Evolutionary conservation across 805 yeast species (phyloP).

Genomic region (Pichia membranifaciens): DNA sequence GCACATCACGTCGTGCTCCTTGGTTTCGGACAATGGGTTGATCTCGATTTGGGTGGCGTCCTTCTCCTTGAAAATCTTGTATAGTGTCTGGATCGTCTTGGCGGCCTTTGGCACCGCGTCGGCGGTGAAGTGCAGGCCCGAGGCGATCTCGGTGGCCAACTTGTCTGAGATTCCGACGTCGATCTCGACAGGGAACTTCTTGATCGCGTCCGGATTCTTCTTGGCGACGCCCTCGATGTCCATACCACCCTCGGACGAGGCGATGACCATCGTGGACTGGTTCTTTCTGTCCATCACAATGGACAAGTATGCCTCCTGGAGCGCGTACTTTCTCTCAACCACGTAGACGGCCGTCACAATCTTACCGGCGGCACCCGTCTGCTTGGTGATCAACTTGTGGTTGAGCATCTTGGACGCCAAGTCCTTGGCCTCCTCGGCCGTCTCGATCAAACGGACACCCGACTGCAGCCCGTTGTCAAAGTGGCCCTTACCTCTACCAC

Average conservation of each 20-base stretch:
- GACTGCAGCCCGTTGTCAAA: slow-evolving; percentile 94
- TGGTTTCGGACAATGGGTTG: slow-evolving; percentile 94
- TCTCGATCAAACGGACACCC: slow-evolving; percentile 85
- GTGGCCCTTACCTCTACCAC: slow-evolving; percentile 99
- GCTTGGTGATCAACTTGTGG: slow-evolving; percentile 94
- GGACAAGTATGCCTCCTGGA: slow-evolving; percentile 93
- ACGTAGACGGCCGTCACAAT: slow-evolving; percentile 93
- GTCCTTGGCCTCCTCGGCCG: slow-evolving; percentile 81
- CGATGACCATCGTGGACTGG: slow-evolving; percentile 88
- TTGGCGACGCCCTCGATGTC: slow-evolving; percentile 98
- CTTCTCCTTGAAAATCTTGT: slow-evolving; percentile 80
- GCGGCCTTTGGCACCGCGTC: slow-evolving; percentile 84
- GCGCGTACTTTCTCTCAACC: slow-evolving; percentile 89
- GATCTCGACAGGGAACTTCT: slow-evolving; percentile 75
- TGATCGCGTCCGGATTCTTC: slow-evolving; percentile 84
- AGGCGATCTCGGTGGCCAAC: slow-evolving; percentile 71
- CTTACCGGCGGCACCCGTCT: slow-evolving; percentile 96
- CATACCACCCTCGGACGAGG: slow-evolving; percentile 98
- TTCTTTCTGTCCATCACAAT: slow-evolving; percentile 90
- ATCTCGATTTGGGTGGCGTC: slow-evolving; percentile 99
- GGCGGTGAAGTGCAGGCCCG: slow-evolving; percentile 72
- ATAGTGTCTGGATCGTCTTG: slow-evolving; percentile 76
- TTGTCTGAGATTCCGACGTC: slow-evolving; percentile 74
- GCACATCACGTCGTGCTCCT: slow-evolving; percentile 84
- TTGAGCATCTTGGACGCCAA: slow-evolving; percentile 84